These are phyloP conservation scores for Salix exigua DNA, from an alignment of 345 rosid genomes.

Conservation along the genomic window DNA sequence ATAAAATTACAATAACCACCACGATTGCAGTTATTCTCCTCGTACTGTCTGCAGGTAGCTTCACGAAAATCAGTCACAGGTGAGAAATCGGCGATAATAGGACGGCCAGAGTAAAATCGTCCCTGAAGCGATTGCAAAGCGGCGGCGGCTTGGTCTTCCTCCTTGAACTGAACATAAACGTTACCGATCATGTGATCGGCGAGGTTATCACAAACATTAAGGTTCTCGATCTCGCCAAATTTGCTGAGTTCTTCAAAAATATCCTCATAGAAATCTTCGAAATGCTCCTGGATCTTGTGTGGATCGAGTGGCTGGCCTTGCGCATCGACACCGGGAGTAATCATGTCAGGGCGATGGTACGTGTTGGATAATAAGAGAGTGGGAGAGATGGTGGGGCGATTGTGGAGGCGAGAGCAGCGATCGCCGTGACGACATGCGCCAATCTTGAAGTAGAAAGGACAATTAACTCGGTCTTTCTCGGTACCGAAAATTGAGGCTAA, in stretches of 20 bases:
- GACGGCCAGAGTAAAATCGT: slow-evolving; percentile 77
- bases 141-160: slow-evolving; percentile 89
- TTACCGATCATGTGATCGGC: slow-evolving; percentile 96
- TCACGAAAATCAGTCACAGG: slow-evolving; percentile 91
- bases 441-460: slow-evolving; percentile 84
- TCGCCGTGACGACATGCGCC: slow-evolving; percentile 90
- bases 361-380: slow-evolving; percentile 74
- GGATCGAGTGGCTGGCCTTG: slow-evolving; percentile 66
- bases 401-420: slow-evolving; percentile 84
- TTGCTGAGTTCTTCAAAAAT: slow-evolving; percentile 82
- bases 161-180: slow-evolving; percentile 80
- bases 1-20: slow-evolving; percentile 89
- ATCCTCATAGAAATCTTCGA: slow-evolving; percentile 83
- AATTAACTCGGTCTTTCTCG: slow-evolving; percentile 83
- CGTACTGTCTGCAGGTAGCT: slow-evolving; percentile 82
- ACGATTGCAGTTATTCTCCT: slow-evolving; percentile 81
- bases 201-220: slow-evolving; percentile 81
- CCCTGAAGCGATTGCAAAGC: slow-evolving; percentile 75
- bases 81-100: slow-evolving; percentile 86
- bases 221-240: slow-evolving; percentile 83
- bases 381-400: slow-evolving; percentile 73
- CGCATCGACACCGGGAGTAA: slow-evolving; percentile 72
- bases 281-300: slow-evolving; percentile 66
- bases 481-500: slow-evolving; percentile 90
- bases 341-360: slow-evolving; percentile 87